Base-by-base conservation (phyloP, 495 filamentous ascomycete genomes). In the Hypoxylon perforatum region DNA sequence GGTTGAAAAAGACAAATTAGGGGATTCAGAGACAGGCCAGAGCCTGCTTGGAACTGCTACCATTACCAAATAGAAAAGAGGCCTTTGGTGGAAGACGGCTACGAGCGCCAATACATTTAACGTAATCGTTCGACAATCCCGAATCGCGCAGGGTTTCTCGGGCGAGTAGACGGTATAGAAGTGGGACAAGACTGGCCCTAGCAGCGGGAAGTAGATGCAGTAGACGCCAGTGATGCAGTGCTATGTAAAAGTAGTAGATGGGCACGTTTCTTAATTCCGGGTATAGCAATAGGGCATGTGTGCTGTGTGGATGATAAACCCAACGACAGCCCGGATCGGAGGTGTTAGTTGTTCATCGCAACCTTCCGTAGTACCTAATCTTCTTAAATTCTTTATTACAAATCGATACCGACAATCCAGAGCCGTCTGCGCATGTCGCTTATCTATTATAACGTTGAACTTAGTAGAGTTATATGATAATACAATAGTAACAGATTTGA, bases 41-140 rank as follows among this genome's bases (percentile, higher is more conserved):
- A 61, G 70, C 69, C 46, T 71, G 73, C 57, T 70, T 35, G 53
- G 45, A 44, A 45, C 18, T 35, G 48, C 59, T 59, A 17, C 66
- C 67, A 83, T 83, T 82, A 83, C 79, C 77, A 81, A 80, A 83
- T 81, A 72, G 77, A 82, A 83, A 80, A 74, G 63, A 71, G 47
- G 54, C 55, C 56, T 54, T 54, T 62, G 57, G 63, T 70, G 64
- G 74, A 67, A 62, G 70, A 49, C 57, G 65, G 70, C 65, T 76
- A 73, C 61, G 35, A 71, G 75, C 61, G 72, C 72, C 74, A 78
- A 77, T 80, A 78, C 75, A 68, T 78, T 71, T 84, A 79, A 84
- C 81, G 81, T 84, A 84, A 84, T 84, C 75, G 75, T 63, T 70
- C 75, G 69, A 75, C 71, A 64, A 65, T 75, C 67, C 75, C 79